Conservation (phyloP, 176 grass and related monocot species). For the Zea mays region Zm-B73-REFERENCE-NAM-5.0 NC_050100.1:13470501-13471000, state of each 20-base stretch:
- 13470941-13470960: slow-evolving; percentile 62
- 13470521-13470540: slow-evolving; percentile 5
- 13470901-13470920: slow-evolving; percentile 91
- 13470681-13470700: slow-evolving; percentile 97
- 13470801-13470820: background rate
- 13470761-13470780: background rate
- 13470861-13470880: slow-evolving; percentile 71
- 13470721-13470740: slow-evolving; percentile 78
- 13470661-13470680: slow-evolving; percentile 99
- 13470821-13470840: background rate
- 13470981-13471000: slow-evolving; percentile 43
- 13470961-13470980: slow-evolving; percentile 42
- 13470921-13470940: slow-evolving; percentile 82
- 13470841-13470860: slow-evolving; percentile 18
- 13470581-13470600: background rate
- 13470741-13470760: slow-evolving; percentile 97
- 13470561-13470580: slow-evolving; percentile 7
- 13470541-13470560: slow-evolving; percentile 16
- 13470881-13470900: slow-evolving; percentile 87
- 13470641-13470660: slow-evolving; percentile 95
- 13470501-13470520: slow-evolving; percentile 12
- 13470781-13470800: slow-evolving; percentile 1
- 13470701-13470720: slow-evolving; percentile 89
- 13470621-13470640: slow-evolving; percentile 73
- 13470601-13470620: slow-evolving; percentile 16